These are phyloP conservation scores for Pulveroboletus sp. DNA, from an alignment of 768 basidiomycete genomes.

Conservation along the genomic window DNA sequence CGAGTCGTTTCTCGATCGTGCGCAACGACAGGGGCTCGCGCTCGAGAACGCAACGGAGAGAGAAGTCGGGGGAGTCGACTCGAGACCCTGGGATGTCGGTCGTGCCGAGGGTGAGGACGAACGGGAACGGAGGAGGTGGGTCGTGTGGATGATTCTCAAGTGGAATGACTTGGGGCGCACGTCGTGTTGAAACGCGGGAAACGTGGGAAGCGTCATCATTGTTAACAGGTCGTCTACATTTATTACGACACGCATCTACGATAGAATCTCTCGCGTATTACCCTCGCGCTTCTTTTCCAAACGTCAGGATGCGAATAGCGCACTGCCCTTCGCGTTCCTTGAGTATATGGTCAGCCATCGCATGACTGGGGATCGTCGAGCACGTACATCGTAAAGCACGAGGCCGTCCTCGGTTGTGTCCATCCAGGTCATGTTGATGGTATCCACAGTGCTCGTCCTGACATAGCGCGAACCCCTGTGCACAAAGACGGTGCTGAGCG, in stretches of 20 bases:
- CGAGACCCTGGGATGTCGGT: constrained; percentile 50
- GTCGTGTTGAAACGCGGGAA: constrained; percentile 18
- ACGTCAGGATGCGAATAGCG: constrained; percentile 30
- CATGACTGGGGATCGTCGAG: background rate
- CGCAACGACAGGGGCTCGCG: constrained; percentile 38
- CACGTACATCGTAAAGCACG: constrained; percentile 50
- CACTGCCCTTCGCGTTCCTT: constrained; percentile 34
- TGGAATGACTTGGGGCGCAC: constrained; percentile 35
- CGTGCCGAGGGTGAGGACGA: constrained; percentile 58
- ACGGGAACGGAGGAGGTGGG: constrained; percentile 63
- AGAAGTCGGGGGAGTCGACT: constrained; percentile 37
- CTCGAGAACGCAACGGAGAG: constrained; percentile 47
- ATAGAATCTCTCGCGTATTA: constrained; percentile 9
- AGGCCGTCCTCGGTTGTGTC: constrained; percentile 60
- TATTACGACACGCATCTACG: background rate
- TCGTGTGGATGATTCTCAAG: constrained; percentile 60
- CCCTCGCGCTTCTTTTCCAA: constrained; percentile 23
- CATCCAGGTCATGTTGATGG: constrained; percentile 46
- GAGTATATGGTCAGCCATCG: background rate
- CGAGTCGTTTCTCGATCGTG: constrained; percentile 48
- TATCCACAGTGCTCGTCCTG: constrained; percentile 40
- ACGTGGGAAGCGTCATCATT: too few relatives aligned
- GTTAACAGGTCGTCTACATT: too few relatives aligned
- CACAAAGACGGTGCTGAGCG: constrained; percentile 29
- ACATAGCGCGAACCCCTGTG: constrained; percentile 26